Evolutionary conservation across 1,284 basidiomycete genomes (phyloP), one percentile per base, ranked within the genome.

Genomic region (Moniliella sp.): DNA sequence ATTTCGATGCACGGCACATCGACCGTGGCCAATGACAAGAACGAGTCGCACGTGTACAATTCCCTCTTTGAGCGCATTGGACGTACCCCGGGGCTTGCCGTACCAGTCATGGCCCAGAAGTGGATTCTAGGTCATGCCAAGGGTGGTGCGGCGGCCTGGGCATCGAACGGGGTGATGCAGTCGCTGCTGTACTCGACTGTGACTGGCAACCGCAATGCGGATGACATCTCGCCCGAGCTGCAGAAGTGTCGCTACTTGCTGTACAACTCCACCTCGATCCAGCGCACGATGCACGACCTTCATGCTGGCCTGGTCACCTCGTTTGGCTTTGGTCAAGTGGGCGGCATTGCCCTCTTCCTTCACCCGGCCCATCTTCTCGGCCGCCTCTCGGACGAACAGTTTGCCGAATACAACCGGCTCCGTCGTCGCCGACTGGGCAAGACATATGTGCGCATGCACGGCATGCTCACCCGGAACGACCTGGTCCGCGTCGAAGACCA

Each of bases 71-170:
- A 72, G 23, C 72, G 74, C 35, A 76, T 94, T 50, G 74, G 74
- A 32, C 78, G 91, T 41, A 81, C 82, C 10, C 72, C 74, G 30
- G 84, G 84, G 35, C 93, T 94, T 61, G 86, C 86, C 14, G 76
- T 91, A 32, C 88, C 91, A 2, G 76, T 93, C 55, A 79, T 94
- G 64, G 82, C 88, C 1, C 88, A 97, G 64, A 97, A 97, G 71
- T 82, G 78, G 63, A 69, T 53, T 18, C 46, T 44, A 30, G 50
- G 50, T 39, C 50, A 54, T 37, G 45, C 46, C 33, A 54, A 54
- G 44, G 50, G 50, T 34, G 50, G 49, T 27, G 50, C 88, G 16
- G 88, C 88, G 36, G 80, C 86, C 4, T 97, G 88, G 91, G 84
- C 91, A 64, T 73, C 93, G 67, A 76, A 78, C 55, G 91, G 91